Percentiles rank a stretch among this genome's conserved stretches.
phyloP scores from a whole-genome alignment of 225 moss, liverwort and hornwort genomes.

The Pseudisothecium myosuroides region DNA sequence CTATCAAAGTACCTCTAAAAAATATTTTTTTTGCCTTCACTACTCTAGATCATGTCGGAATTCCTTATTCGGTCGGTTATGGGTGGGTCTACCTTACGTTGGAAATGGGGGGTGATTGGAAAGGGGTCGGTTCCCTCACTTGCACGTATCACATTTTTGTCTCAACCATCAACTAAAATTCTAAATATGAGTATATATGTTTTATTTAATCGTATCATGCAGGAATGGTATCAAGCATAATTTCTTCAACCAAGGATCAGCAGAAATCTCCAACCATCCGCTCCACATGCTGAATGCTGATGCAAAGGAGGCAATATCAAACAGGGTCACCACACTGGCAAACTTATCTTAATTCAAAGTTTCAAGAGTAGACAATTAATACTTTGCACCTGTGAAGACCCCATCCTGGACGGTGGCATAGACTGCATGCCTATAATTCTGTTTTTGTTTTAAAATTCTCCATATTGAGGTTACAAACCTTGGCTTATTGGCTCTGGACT shows the following conservation, averaged over 20 bases:
- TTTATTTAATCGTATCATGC: too few species aligned
- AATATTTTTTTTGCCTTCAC: too few species aligned
- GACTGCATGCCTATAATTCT: background rate
- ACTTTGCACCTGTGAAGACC: background rate
- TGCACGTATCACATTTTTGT: background rate
- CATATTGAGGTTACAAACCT: background rate
- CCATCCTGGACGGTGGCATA: background rate
- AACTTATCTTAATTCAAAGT: background rate
- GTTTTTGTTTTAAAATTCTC: background rate
- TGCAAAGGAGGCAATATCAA: background rate
- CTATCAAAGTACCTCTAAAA: too few species aligned
- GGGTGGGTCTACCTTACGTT: too few species aligned
- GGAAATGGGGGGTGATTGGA: too few species aligned
- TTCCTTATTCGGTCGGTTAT: too few species aligned
- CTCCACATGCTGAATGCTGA: background rate
- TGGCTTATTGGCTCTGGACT: too few species aligned
- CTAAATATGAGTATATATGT: too few species aligned
- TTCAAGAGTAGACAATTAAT: background rate
- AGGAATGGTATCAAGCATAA: too few species aligned
- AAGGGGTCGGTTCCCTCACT: too few species aligned
- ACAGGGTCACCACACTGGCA: background rate
- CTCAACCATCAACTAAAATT: background rate
- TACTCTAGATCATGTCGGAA: too few species aligned
- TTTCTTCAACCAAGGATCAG: too few species aligned
- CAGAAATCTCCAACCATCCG: accelerated